Percentiles rank a stretch among this genome's conserved stretches.
Conservation (phyloP, 352 stramenopile genomes). For the Aphanomyces stellatus region DNA sequence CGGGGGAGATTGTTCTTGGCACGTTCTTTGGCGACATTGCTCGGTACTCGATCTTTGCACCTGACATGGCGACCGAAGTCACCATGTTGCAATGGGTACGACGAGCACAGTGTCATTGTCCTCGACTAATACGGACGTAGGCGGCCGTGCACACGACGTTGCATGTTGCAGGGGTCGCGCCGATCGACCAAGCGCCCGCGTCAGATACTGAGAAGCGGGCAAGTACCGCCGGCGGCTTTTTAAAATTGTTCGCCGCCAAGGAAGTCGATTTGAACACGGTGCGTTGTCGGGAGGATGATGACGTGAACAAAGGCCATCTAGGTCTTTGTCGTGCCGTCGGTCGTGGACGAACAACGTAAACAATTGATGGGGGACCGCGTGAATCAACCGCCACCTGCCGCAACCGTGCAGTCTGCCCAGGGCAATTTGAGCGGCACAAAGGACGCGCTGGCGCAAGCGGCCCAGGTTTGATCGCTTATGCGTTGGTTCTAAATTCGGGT, state of each 20-base stretch:
- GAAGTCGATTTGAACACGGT: conserved; percentile 53
- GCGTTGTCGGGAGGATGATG: neutral
- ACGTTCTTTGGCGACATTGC: conserved; percentile 62
- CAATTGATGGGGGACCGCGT: conserved; percentile 46
- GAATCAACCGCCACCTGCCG: conserved; percentile 21
- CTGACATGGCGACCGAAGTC: conserved; percentile 42
- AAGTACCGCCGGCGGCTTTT: conserved; percentile 46
- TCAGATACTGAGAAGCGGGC: conserved; percentile 29
- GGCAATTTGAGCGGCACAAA: conserved; percentile 41
- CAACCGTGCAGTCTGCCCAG: conserved; percentile 8
- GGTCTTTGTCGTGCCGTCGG: conserved; percentile 57
- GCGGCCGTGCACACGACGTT: conserved; percentile 35
- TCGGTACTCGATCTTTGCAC: conserved; percentile 49
- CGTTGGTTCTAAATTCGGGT: conserved; percentile 11
- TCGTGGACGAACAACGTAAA: conserved; percentile 42
- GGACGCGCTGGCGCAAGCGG: conserved; percentile 49
- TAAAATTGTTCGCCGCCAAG: conserved; percentile 68
- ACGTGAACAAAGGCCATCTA: neutral
- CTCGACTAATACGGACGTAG: neutral
- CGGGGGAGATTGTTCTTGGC: conserved; percentile 45
- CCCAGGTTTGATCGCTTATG: conserved; percentile 36
- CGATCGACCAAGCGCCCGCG: conserved; percentile 15
- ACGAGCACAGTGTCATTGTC: neutral
- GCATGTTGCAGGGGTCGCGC: conserved; percentile 29
- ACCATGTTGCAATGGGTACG: conserved; percentile 38